A percentile compares a stretch with the other conserved stretches of the same genome.
phyloP scores from a whole-genome alignment of 2,329 filamentous ascomycete species.

The Xylaria sp. region DNA sequence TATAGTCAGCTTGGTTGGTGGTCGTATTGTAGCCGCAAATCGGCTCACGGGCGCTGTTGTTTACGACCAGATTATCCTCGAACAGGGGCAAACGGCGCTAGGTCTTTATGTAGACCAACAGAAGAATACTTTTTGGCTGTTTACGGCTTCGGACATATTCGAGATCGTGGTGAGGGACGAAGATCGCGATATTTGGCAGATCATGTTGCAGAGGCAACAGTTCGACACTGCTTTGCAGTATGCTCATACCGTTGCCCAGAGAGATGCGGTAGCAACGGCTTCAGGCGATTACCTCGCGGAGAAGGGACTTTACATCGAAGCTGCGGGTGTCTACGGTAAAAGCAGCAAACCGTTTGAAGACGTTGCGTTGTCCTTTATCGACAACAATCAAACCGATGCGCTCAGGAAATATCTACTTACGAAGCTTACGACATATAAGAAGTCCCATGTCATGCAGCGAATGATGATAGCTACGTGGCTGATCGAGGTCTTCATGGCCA shows the following conservation, averaged over 20 bases:
- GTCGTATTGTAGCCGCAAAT: conserved; percentile 78
- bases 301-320: conserved; percentile 78
- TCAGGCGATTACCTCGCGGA: conserved; percentile 83
- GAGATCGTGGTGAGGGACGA: conserved; percentile 90
- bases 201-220: conserved; percentile 79
- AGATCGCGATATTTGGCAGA: conserved; percentile 88
- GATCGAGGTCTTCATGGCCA: conserved; percentile 94
- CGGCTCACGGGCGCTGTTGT: conserved; percentile 79
- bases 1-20: conserved; percentile 75
- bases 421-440: conserved; percentile 77
- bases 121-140: conserved; percentile 97
- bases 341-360: conserved; percentile 98
- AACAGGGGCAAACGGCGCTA: conserved; percentile 71
- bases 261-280: conserved; percentile 84
- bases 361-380: conserved; percentile 84
- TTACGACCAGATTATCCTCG: conserved; percentile 81
- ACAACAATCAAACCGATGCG: conserved; percentile 84
- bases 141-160: conserved; percentile 85
- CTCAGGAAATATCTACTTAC: conserved; percentile 82
- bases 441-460: conserved; percentile 81
- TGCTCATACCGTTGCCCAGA: conserved; percentile 73
- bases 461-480: conserved; percentile 96
- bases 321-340: conserved; percentile 83
- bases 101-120: conserved; percentile 83
- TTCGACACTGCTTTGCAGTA: conserved; percentile 86